A percentile compares a stretch with the other conserved stretches of the same genome.
phyloP scores from a whole-genome alignment of 495 filamentous ascomycete genomes.

The Hypoxylon crocopeplum region DNA sequence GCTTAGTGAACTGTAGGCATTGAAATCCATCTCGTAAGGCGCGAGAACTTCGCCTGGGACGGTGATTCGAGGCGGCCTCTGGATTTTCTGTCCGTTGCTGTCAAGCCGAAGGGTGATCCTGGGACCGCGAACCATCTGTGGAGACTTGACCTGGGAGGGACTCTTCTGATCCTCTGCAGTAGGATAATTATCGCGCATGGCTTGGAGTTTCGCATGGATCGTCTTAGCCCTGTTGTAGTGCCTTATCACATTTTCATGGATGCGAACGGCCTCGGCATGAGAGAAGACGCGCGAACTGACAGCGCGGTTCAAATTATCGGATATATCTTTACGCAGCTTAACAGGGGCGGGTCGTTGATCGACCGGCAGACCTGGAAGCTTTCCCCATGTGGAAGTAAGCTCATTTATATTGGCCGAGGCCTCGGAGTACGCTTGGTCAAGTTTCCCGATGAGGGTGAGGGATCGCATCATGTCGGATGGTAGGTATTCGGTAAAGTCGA shows the following conservation, averaged over 20 bases:
- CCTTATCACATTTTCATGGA: conserved; percentile 77
- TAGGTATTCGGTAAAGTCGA: conserved; percentile 96
- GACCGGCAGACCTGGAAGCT: conserved; percentile 66
- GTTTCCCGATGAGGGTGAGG: conserved; percentile 82
- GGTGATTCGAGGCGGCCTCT: conserved; percentile 56
- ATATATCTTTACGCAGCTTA: conserved; percentile 76
- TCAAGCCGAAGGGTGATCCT: conserved; percentile 73
- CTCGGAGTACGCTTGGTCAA: conserved; percentile 74
- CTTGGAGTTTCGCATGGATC: conserved; percentile 82
- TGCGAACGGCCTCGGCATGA: conserved; percentile 81
- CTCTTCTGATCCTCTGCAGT: conserved; percentile 60
- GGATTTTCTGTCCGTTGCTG: conserved; percentile 52
- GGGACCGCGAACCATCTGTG: conserved; percentile 62
- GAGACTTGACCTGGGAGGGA: conserved; percentile 55
- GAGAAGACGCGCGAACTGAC: conserved; percentile 78
- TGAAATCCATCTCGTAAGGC: conserved; percentile 62
- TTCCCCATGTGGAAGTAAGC: conserved; percentile 75
- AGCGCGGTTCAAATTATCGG: conserved; percentile 73
- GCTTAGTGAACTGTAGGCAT: conserved; percentile 53
- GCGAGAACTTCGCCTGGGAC: conserved; percentile 66
- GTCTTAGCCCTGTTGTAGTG: conserved; percentile 77
- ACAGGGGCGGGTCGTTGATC: conserved; percentile 54
- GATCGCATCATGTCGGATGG: conserved; percentile 92
- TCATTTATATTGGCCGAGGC: conserved; percentile 72
- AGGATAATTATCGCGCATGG: conserved; percentile 66